Evolutionary conservation across 1,284 basidiomycete species (phyloP), one percentile per base, ranked within the genome.

Genomic region (Boletus smithii): DNA sequence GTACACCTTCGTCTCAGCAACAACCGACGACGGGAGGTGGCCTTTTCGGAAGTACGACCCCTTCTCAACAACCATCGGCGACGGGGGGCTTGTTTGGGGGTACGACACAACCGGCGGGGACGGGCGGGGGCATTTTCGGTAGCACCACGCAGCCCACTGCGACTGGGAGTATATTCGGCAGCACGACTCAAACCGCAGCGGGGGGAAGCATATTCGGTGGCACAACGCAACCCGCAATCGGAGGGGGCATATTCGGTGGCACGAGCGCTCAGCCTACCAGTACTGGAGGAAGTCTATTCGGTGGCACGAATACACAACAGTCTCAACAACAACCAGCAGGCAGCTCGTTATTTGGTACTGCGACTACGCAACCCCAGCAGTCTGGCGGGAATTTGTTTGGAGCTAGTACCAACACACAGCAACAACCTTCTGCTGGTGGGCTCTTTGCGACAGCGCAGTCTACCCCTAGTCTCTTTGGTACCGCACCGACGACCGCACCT

Each of bases 301-400:
- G 56, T 13, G 30, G 20, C 17, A 23, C 55, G 42, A 51, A 46
- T 30, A 37, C 44, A 23, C 59, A 56, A 20, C 53, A 56, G 27
- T 11, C 52, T 29, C 50, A 56, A 32, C 60, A 40, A 37, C 45
- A 64, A 44, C 16, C n/a, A n/a, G n/a, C 53, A 46, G 42, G 53
- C 14, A 18, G 39, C 7, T 51, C 42, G 17, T 43, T 53, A 18
- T 59, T 57, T 39, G 44, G 55, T 34, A 8, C 37, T 3, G 22
- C 56, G 16, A 44, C 53, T 8, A 35, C 43, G 3, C 55, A 57
- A 34, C 49, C 56, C 37, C 58, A 53, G 29, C 58, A 41, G 45
- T 23, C 53, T 4, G 49, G 58, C 5, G 58, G 65, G n/a, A n/a
- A n/a, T 27, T 24, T 54, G 26, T 72, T 52, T 56, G 61, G 63